Evolutionary conservation across 306 rosid species (phyloP), one percentile per base, ranked within the genome.

Genomic region (Astragalus membranaceus): DNA sequence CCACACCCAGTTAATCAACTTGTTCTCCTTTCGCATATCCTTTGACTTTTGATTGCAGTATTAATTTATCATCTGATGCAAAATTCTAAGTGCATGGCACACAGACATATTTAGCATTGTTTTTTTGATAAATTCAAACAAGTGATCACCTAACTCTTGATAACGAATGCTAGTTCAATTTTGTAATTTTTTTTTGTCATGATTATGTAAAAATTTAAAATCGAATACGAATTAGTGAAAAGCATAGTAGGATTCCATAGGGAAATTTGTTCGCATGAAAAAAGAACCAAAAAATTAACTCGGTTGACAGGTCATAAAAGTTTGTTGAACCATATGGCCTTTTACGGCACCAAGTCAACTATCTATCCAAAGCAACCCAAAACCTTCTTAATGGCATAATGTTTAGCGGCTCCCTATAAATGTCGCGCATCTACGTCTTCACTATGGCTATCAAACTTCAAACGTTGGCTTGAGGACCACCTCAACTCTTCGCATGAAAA

Each of bases 271-370:
- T 68, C n/a, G 23, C 56, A 30, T 76, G 62, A 67, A 56, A 12
- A 70, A 67, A 6, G 5, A 41, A 14, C 51, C 15, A 75, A 66
- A 35, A 33, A n/a, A n/a, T n/a, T n/a, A n/a, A 2, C 1, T 26
- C 62, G 14, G 44, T 1, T 39, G 32, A 48, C 11, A 61, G 16
- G 71, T 69, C 76, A 69, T 61, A 32, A 17, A 6, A 62, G n/a
- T 61, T 70, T 41, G 77, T 70, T 70, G 62, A 63, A 63, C 81
- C 47, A 62, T 44, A 61, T 43, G 9, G 20, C 7, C 13, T 29
- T 77, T 20, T 1, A 20, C 23, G 23, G 23, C 23, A 20, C 23
- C 23, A 20, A 20, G 23, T 20, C 23, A 20, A 20, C 23, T 20
- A 20, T 20, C 23, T 20, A 20, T 20, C 23, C 23, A 20, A 20